A percentile compares a stretch with the other conserved stretches of the same genome.
Evolutionary conservation across 192 early-diverging fungal species (phyloP).

Genomic region (Coemansia furcata): DNA sequence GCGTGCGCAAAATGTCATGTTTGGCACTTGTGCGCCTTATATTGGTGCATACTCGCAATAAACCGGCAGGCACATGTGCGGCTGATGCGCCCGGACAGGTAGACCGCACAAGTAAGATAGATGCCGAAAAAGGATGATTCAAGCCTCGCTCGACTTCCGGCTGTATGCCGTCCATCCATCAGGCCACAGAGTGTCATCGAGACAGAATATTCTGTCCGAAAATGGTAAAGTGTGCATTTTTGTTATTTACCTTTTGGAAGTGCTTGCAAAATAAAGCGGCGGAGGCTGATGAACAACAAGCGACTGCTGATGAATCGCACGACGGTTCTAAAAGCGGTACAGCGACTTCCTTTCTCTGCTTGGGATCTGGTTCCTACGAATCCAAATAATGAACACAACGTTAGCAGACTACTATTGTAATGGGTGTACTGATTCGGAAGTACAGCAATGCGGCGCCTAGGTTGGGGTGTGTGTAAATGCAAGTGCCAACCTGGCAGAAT

Average conservation of each 20-base stretch:
- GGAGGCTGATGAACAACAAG: not conserved
- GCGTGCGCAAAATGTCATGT: not conserved
- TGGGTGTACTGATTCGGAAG: not conserved
- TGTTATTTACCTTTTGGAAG: not conserved
- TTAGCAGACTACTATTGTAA: not conserved
- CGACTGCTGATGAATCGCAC: not conserved
- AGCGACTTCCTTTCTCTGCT: not conserved
- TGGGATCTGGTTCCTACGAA: conserved; percentile 1
- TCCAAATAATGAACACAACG: conserved; percentile 4
- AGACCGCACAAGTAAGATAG: not conserved
- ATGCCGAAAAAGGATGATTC: not conserved
- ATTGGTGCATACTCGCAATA: conserved; percentile 16
- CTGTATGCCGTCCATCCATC: conserved; percentile 7
- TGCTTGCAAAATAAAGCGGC: not conserved
- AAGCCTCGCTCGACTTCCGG: conserved; percentile 1
- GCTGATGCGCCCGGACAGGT: not conserved
- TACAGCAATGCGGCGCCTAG: not conserved
- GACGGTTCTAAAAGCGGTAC: not conserved
- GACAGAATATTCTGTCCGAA: not conserved
- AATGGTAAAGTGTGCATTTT: not conserved
- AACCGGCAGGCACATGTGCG: not conserved
- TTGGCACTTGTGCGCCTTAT: conserved; percentile 11
- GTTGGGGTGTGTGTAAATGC: not conserved
- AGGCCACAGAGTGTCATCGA: not conserved
- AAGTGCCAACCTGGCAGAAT: not conserved